Conservation (phyloP, 1,139 yeast species). For the Fermentozyma sake region DNA sequence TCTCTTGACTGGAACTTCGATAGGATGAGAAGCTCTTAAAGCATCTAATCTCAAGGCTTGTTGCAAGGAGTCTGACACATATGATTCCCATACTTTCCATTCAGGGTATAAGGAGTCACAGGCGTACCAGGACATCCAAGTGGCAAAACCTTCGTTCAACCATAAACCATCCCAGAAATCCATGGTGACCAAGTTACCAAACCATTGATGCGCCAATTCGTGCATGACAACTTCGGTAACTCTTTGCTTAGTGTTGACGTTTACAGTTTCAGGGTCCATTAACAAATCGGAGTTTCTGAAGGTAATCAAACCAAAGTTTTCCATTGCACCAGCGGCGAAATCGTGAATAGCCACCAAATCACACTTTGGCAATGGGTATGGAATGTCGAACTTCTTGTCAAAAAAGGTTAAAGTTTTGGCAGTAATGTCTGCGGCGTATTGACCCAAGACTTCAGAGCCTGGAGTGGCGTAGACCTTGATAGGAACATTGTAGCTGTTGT, state of each 20-base stretch:
- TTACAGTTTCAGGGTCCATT: conserved; percentile 42
- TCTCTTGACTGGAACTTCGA: conserved; percentile 51
- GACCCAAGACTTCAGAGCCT: conserved; percentile 47
- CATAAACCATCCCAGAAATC: conserved; percentile 63
- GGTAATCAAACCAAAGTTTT: conserved; percentile 55
- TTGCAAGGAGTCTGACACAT: conserved; percentile 50
- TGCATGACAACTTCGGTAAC: conserved; percentile 59
- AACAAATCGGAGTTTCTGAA: conserved; percentile 53
- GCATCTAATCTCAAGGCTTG: conserved; percentile 50
- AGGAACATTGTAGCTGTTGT: conserved; percentile 32
- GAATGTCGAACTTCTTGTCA: conserved; percentile 48
- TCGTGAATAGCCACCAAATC: conserved; percentile 56
- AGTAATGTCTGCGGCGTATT: conserved; percentile 47
- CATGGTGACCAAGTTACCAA: conserved; percentile 61
- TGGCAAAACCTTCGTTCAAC: conserved; percentile 63
- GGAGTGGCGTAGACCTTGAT: conserved; percentile 53
- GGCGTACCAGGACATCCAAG: conserved; percentile 77
- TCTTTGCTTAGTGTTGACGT: conserved; percentile 41
- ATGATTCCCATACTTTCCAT: conserved; percentile 53
- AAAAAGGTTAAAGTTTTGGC: conserved; percentile 50
- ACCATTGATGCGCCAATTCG: conserved; percentile 66
- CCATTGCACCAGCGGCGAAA: conserved; percentile 61
- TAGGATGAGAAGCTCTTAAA: conserved; percentile 52
- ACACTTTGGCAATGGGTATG: conserved; percentile 57
- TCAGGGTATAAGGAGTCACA: conserved; percentile 54